Evolutionary conservation across 805 yeast genomes (phyloP).

Genomic region (Ogataea paraovalis): DNA sequence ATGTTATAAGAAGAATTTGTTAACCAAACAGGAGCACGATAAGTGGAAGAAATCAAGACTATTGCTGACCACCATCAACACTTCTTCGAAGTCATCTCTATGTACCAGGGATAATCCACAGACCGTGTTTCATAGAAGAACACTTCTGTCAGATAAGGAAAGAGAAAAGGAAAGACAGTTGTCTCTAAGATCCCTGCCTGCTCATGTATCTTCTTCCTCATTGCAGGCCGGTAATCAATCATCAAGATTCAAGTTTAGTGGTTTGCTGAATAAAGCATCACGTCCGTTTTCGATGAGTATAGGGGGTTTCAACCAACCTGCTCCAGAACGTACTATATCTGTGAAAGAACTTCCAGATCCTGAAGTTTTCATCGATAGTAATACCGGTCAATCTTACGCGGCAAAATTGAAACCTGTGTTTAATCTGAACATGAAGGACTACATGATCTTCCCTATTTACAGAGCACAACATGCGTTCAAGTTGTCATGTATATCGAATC

Average conservation of each 20-base stretch:
- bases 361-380: conserved; percentile 33
- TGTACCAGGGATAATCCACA: conserved; percentile 2
- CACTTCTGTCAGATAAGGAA: neutral
- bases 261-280: conserved; percentile 38
- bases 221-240: conserved; percentile 1
- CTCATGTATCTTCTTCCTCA: conserved; percentile 6
- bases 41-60: conserved; percentile 2
- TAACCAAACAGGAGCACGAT: conserved; percentile 27
- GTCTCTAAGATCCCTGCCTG: conserved; percentile 3
- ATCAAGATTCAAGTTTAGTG: conserved; percentile 26
- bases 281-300: conserved; percentile 59
- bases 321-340: conserved; percentile 33
- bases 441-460: conserved; percentile 50
- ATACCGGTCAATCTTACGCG: neutral
- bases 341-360: conserved; percentile 59
- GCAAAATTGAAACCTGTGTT: conserved; percentile 44
- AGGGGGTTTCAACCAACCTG: conserved; percentile 25
- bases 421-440: conserved; percentile 43
- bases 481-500: conserved; percentile 30
- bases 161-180: neutral
- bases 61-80: neutral
- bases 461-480: conserved; percentile 46
- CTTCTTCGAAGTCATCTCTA: neutral
- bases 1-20: conserved; percentile 21
- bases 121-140: conserved; percentile 2